phyloP scores from a whole-genome alignment of 2,329 filamentous ascomycete genomes.

The Balansia obtecta region DNA sequence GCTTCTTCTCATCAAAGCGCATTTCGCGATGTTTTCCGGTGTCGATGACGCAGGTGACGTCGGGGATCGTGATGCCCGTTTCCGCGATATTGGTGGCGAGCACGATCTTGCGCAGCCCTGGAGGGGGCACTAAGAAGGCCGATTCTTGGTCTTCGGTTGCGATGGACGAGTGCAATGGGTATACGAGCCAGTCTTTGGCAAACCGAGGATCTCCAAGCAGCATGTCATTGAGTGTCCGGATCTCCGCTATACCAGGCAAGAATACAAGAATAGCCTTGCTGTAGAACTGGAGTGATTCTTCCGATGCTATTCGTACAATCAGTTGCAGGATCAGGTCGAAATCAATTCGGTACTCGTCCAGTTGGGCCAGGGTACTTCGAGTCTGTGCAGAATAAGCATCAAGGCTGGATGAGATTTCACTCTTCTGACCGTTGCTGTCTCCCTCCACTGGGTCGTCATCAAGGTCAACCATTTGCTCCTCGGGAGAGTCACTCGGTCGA shows the following conservation, averaged over 20 bases:
- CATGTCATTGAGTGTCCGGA: slow-evolving; percentile 76
- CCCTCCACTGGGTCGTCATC: slow-evolving; percentile 47
- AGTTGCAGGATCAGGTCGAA: slow-evolving; percentile 76
- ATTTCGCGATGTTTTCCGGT: slow-evolving; percentile 96
- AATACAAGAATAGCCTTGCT: slow-evolving; percentile 93
- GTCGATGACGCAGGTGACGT: slow-evolving; percentile 94
- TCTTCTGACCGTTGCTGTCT: slow-evolving; percentile 38
- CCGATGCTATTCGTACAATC: slow-evolving; percentile 61
- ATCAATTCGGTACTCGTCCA: slow-evolving; percentile 88
- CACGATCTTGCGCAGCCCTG: slow-evolving; percentile 80
- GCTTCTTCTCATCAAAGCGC: slow-evolving; percentile 87
- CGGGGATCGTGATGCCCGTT: slow-evolving; percentile 95
- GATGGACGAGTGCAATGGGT: slow-evolving; percentile 87
- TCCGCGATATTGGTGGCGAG: slow-evolving; percentile 97
- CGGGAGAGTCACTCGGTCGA: slow-evolving; percentile 29
- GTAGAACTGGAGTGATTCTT: slow-evolving; percentile 53
- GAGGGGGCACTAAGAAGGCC: slow-evolving; percentile 76
- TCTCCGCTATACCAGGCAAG: slow-evolving; percentile 87
- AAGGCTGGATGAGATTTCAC: slow-evolving; percentile 51
- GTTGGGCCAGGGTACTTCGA: slow-evolving; percentile 56
- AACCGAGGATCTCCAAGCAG: slow-evolving; percentile 68
- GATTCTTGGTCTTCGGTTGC: slow-evolving; percentile 93
- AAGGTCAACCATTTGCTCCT: slow-evolving; percentile 46
- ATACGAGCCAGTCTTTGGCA: slow-evolving; percentile 66
- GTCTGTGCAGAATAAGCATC: slow-evolving; percentile 66